A percentile compares a stretch with the other conserved stretches of the same genome.
These are phyloP conservation scores for Eucalyptus sideroxylon DNA, from an alignment of 345 rosid species.

Conservation along the genomic window DNA sequence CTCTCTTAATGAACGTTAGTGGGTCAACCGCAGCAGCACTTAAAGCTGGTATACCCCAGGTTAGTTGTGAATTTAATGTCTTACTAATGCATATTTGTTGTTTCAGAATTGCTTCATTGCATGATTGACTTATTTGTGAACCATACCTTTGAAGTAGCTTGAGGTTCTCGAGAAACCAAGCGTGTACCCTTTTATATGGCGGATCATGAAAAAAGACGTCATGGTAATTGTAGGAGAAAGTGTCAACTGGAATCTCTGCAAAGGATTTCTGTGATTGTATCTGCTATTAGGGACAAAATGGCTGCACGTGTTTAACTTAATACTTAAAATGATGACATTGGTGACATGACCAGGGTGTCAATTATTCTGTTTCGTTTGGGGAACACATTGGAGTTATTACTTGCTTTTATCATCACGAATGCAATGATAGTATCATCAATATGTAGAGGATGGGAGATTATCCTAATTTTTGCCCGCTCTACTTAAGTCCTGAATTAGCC, in stretches of 20 bases:
- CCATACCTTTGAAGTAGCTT: not conserved
- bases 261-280: not conserved
- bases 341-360: not conserved
- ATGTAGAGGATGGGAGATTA: not conserved
- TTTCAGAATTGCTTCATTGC: not conserved
- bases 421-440: not conserved
- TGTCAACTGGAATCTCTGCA: not conserved
- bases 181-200: not conserved
- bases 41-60: constrained; percentile 78
- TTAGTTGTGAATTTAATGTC: constrained; percentile 1
- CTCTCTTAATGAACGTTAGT: constrained; percentile 5
- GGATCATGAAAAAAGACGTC: not conserved
- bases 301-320: not conserved
- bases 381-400: not conserved
- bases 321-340: not conserved
- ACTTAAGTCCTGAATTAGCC: not conserved
- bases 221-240: not conserved
- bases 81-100: not conserved
- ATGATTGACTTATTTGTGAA: not conserved
- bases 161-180: not conserved
- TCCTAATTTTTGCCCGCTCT: not conserved
- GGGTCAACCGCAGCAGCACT: constrained; percentile 93
- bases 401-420: not conserved
- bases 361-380: not conserved
- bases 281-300: not conserved